Conservation (phyloP, 2,329 filamentous ascomycete genomes). For the Apiospora sp. region DNA sequence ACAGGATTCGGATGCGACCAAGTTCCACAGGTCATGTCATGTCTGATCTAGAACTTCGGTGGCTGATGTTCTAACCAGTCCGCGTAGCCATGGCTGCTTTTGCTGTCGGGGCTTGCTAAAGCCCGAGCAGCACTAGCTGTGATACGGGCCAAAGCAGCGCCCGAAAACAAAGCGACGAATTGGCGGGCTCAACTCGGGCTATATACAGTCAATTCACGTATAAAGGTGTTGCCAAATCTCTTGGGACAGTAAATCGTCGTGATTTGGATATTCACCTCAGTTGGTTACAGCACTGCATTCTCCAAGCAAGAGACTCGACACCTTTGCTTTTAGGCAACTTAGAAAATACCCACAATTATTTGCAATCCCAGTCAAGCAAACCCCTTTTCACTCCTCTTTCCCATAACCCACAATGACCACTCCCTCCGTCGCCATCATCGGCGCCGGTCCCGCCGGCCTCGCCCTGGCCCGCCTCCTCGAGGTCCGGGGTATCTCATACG, state of each 20-base stretch:
- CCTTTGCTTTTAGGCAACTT: too few relatives aligned
- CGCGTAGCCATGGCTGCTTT: background rate
- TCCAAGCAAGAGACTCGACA: too few relatives aligned
- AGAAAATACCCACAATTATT: too few relatives aligned
- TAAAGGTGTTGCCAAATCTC: background rate
- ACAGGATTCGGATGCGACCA: too few relatives aligned
- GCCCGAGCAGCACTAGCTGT: background rate
- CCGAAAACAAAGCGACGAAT: background rate
- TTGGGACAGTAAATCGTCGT: too few relatives aligned
- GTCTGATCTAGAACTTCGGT: too few relatives aligned
- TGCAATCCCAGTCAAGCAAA: too few relatives aligned
- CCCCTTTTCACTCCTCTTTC: background rate
- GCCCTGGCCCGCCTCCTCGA: conserved; percentile 61
- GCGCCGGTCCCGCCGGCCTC: conserved; percentile 57
- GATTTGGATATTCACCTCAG: too few relatives aligned
- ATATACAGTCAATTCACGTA: background rate
- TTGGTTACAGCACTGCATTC: too few relatives aligned
- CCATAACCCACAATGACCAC: background rate
- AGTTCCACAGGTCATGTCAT: too few relatives aligned
- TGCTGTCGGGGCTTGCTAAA: background rate
- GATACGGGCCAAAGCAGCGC: background rate
- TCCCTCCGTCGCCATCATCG: conserved; percentile 55
- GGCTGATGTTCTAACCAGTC: background rate
- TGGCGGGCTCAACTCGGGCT: background rate
- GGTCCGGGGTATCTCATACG: conserved; percentile 52